Evolutionary conservation across 306 rosid genomes (phyloP).

Genomic region (cucumber (Cucumis sativus)): Cucumber_9930_V3 NC_026655.2:20273501-20274000

Average conservation of each 20-base stretch:
- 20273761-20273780: constrained; percentile 74
- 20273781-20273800: constrained; percentile 90
- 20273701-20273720: constrained; percentile 66
- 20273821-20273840: constrained; percentile 81
- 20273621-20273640: constrained; percentile 86
- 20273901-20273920: constrained; percentile 79
- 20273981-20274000: constrained; percentile 87
- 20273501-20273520: constrained; percentile 44
- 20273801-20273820: constrained; percentile 85
- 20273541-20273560: constrained; percentile 33
- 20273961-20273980: constrained; percentile 82
- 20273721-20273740: constrained; percentile 70
- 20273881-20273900: constrained; percentile 1
- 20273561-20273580: constrained; percentile 72
- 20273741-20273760: constrained; percentile 55
- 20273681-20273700: constrained; percentile 20
- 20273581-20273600: constrained; percentile 81
- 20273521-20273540: constrained; percentile 44
- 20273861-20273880: constrained; percentile 31
- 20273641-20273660: constrained; percentile 86
- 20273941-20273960: constrained; percentile 79
- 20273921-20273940: constrained; percentile 93
- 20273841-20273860: constrained; percentile 69
- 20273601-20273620: constrained; percentile 64
- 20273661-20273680: constrained; percentile 31